phyloP scores from a whole-genome alignment of 1,284 basidiomycete genomes.

The Papiliotrema laurentii region DNA sequence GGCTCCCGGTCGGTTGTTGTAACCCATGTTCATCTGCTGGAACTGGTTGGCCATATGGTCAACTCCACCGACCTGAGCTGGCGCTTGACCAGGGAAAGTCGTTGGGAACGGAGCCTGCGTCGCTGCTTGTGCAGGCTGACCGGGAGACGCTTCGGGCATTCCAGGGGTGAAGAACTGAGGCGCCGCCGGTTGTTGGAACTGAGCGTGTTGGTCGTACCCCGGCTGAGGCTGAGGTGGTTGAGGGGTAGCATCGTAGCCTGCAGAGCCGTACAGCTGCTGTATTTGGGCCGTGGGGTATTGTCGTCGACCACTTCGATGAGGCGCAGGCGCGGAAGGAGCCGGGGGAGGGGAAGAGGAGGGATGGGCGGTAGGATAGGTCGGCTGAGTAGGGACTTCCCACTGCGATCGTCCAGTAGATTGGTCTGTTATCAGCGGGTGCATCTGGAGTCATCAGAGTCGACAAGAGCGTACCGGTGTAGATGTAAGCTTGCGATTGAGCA shows the following conservation, averaged over 20 bases:
- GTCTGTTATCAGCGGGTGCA: slow-evolving; percentile 37
- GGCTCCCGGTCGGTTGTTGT: slow-evolving; percentile 5
- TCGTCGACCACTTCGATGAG: slow-evolving; percentile 60
- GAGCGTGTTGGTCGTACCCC: not conserved
- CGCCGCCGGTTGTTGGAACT: slow-evolving; percentile 8
- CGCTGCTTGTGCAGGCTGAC: slow-evolving; percentile 9
- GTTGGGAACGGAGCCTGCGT: slow-evolving; percentile 10
- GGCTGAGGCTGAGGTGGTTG: slow-evolving; percentile 4
- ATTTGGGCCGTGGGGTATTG: slow-evolving; percentile 86
- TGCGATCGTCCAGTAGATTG: slow-evolving; percentile 55
- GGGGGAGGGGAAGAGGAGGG: slow-evolving; percentile 21
- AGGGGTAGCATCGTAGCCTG: slow-evolving; percentile 4
- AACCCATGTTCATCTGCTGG: slow-evolving; percentile 70
- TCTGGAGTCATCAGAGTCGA: not conserved
- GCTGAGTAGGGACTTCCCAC: slow-evolving; percentile 58
- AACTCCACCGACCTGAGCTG: slow-evolving; percentile 41
- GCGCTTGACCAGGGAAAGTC: slow-evolving; percentile 3
- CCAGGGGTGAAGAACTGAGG: slow-evolving; percentile 82
- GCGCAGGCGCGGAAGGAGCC: slow-evolving; percentile 49
- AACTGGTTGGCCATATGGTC: slow-evolving; percentile 79
- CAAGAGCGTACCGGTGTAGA: slow-evolving; percentile 65
- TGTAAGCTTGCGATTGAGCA: slow-evolving; percentile 68
- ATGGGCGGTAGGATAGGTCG: slow-evolving; percentile 21
- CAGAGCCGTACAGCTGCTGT: slow-evolving; percentile 65
- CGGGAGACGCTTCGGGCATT: slow-evolving; percentile 53